These are phyloP conservation scores for Epichloe hybrida DNA, from an alignment of 2,329 filamentous ascomycete species.

Conservation along the genomic window DNA sequence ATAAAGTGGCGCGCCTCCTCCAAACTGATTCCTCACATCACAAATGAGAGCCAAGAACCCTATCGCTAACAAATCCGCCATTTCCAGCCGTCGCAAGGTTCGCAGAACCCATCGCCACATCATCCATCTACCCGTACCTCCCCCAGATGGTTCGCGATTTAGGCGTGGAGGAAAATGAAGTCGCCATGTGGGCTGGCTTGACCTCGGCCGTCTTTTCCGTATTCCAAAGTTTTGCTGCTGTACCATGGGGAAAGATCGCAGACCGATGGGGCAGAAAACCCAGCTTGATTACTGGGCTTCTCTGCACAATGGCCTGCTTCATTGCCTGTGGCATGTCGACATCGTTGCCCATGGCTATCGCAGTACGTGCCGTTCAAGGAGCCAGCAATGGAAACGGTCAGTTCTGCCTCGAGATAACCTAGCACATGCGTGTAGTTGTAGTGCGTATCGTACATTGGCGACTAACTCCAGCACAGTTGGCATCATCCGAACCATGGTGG, in stretches of 20 bases:
- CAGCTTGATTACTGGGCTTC: constrained; percentile 58
- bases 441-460: too few relatives aligned
- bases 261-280: constrained; percentile 75
- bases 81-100: constrained; percentile 59
- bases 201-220: constrained; percentile 61
- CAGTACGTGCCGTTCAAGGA: constrained; percentile 64
- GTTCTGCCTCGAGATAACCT: constrained; percentile 7
- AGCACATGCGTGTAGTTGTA: not conserved
- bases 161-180: constrained; percentile 53
- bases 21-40: too few relatives aligned
- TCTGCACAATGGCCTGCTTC: constrained; percentile 70
- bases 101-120: constrained; percentile 60
- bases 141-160: constrained; percentile 75
- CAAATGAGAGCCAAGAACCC: not conserved
- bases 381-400: constrained; percentile 72
- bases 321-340: constrained; percentile 75
- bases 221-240: constrained; percentile 56
- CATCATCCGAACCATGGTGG: constrained; percentile 83
- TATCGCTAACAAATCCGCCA: not conserved
- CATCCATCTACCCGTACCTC: constrained; percentile 56
- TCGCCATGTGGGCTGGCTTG: constrained; percentile 71
- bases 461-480: constrained; percentile 40
- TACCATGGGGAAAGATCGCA: constrained; percentile 63
- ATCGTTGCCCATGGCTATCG: constrained; percentile 66
- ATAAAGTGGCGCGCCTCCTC: not conserved